phyloP scores from a whole-genome alignment of 495 filamentous ascomycete genomes.

The Neurospora sp. region DNA sequence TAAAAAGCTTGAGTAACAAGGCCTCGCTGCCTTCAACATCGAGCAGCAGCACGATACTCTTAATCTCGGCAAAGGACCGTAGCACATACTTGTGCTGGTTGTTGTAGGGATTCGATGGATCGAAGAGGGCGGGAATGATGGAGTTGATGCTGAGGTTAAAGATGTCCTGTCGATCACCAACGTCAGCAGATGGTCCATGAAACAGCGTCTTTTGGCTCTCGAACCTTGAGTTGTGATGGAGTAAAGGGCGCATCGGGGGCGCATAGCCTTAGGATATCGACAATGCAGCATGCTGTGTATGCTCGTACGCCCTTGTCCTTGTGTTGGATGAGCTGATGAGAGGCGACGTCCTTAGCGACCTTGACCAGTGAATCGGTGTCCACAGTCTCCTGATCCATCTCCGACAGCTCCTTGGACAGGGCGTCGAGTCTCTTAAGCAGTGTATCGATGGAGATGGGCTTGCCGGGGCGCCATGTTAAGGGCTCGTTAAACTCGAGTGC shows the following conservation, averaged over 20 bases:
- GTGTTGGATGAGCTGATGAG: constrained; percentile 70
- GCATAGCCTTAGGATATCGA: constrained; percentile 88
- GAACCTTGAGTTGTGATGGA: constrained; percentile 76
- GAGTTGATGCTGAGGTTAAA: constrained; percentile 79
- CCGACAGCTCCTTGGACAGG: constrained; percentile 73
- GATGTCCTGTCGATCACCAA: constrained; percentile 55
- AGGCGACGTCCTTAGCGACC: constrained; percentile 82
- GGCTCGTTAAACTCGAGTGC: constrained; percentile 70
- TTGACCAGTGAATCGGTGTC: constrained; percentile 69
- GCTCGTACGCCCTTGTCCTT: constrained; percentile 90
- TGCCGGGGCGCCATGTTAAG: constrained; percentile 86
- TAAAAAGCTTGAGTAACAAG: constrained; percentile 72
- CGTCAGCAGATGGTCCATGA: constrained; percentile 1
- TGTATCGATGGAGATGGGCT: constrained; percentile 72
- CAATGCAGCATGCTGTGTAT: constrained; percentile 78
- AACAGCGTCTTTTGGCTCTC: background rate
- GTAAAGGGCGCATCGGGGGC: constrained; percentile 95
- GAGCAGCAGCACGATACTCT: constrained; percentile 89
- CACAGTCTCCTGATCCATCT: constrained; percentile 79
- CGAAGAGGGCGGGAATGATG: constrained; percentile 75
- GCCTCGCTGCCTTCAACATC: constrained; percentile 73
- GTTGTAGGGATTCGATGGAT: constrained; percentile 86
- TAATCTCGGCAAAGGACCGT: constrained; percentile 78
- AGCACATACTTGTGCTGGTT: constrained; percentile 85
- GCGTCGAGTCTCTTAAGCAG: constrained; percentile 70